Base-by-base conservation (phyloP, 768 basidiomycete species). In the Trametes sanguinea region DNA sequence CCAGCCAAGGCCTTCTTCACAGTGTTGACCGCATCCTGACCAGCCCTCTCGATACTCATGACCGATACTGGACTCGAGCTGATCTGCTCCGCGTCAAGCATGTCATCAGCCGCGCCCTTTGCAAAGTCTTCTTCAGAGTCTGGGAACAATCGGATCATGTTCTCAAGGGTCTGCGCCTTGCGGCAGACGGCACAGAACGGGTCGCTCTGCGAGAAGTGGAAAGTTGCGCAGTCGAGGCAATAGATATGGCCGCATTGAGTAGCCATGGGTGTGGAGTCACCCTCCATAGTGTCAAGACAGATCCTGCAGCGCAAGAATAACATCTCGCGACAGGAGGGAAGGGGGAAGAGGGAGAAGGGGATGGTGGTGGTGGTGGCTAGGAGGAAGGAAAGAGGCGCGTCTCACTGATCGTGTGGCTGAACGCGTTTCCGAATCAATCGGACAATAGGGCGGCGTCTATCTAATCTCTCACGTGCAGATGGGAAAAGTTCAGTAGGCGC, bases 241-340 rank as follows among this genome's bases (percentile, higher is more conserved):
- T 69, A 72, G 39, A 72, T 54, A 52, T 72, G 69, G 42, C 69
- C 69, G 33, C 71, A 72, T n/a, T 57, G 61, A 32, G 68, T 68
- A 8, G 68, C 56, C 51, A 67, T 62, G 6, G 65, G 69, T 2
- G 51, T 57, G 0, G 57, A 44, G 2, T 9, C 32, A 5, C 37
- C 58, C 27, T 27, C 45, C 27, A 71, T 58, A 1, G 29, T 43
- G 9, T 69, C 70, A 1, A 69, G 50, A 33, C 69, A 70, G 1
- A 70, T 68, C 35, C 29, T 64, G 58, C 69, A 70, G 32, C 50
- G 52, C 11, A 64, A 27, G n/a, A 47, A 46, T 22, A 60, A 45
- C 63, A 64, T 64, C 47, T n/a, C 48, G 47, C 11, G 14, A 40
- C 30, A 9, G 13, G 32, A 13, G 8, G 0, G 17, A 32, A 27